Evolutionary conservation across 2,329 filamentous ascomycete genomes (phyloP), one percentile per base, ranked within the genome.

Genomic region (Phaeoacremonium minimum): DNA sequence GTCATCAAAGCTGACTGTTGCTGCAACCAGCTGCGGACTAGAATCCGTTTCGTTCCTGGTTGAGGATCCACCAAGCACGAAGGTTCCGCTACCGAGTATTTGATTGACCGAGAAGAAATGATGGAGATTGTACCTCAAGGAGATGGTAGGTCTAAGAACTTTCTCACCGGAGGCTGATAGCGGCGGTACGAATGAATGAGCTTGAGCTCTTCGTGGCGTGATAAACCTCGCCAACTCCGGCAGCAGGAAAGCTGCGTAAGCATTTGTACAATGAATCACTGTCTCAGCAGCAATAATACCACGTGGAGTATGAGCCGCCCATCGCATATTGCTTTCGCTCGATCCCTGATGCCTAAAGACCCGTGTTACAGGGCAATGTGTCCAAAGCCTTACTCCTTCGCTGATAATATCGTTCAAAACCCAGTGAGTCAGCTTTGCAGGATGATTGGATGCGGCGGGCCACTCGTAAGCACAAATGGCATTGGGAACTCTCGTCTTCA

Each of bases 81-180:
- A 42, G 6, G 64, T 63, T 1, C 66, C 66, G 37, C 69, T 65
- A 2, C 51, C 51, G 30, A 51, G 46, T 4, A 66, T 56, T 44
- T 71, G 68, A 12, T 67, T 67, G 14, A 73, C 48, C 0, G 67
- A 71, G 48, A 70, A 72, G 53, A 70, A 73, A 42, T 70, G 66
- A 17, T 61, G 52, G 2, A 71, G 53, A 29, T 59, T 60, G 37
- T 71, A 66, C 7, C 68, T 57, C 12, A 72, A 45, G 2, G 67
- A 70, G 45, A 67, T 63, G 1, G 69, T 72, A 33, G 47, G 61
- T 11, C 43, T 45, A 5, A 69, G 47, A 3, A 50, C 32, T 2
- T 57, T 56, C 2, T 45, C 38, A 0, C 56, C 63, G 7, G 55
- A 55, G 6, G 70, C 57, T 6, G 55, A 47, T 1, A 53, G 37